phyloP scores from a whole-genome alignment of 2,329 filamentous ascomycete genomes.

The Emergomyces orientalis region DNA sequence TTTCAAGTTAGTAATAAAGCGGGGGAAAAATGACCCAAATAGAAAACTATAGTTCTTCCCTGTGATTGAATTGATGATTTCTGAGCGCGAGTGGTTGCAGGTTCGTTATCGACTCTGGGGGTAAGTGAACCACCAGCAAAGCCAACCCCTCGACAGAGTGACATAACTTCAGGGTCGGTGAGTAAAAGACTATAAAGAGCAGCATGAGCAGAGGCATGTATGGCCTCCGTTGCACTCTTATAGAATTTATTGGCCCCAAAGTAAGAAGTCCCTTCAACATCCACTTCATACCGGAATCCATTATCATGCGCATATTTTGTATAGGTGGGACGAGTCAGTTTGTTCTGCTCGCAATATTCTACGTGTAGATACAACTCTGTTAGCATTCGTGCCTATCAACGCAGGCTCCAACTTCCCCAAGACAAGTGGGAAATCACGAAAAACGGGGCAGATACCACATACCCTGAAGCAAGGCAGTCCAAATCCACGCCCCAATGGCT shows the following conservation, averaged over 20 bases:
- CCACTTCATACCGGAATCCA: slow-evolving; percentile 22
- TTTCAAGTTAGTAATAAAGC: neutral
- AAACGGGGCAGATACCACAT: slow-evolving; percentile 6
- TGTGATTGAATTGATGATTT: neutral
- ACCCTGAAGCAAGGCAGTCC: slow-evolving; percentile 25
- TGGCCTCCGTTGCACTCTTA: slow-evolving; percentile 19
- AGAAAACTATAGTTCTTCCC: neutral
- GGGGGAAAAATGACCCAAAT: neutral
- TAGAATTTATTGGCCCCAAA: slow-evolving; percentile 18
- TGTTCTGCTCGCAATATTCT: slow-evolving; percentile 22
- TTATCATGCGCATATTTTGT: slow-evolving; percentile 20
- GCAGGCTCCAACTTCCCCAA: too few species aligned
- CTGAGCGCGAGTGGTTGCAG: neutral
- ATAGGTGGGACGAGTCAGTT: slow-evolving; percentile 16
- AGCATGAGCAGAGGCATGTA: slow-evolving; percentile 24
- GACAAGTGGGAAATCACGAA: too few species aligned
- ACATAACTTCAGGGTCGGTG: neutral
- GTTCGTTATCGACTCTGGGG: neutral
- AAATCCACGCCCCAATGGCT: slow-evolving; percentile 20
- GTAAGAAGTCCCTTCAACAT: slow-evolving; percentile 18
- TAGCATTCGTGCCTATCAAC: neutral
- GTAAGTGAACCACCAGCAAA: neutral
- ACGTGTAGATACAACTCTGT: neutral
- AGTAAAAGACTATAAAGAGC: slow-evolving; percentile 18
- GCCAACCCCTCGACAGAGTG: neutral